These are phyloP conservation scores for Gypsophila paniculata DNA, from an alignment of 179 eudicot species.

Conservation along the genomic window DNA sequence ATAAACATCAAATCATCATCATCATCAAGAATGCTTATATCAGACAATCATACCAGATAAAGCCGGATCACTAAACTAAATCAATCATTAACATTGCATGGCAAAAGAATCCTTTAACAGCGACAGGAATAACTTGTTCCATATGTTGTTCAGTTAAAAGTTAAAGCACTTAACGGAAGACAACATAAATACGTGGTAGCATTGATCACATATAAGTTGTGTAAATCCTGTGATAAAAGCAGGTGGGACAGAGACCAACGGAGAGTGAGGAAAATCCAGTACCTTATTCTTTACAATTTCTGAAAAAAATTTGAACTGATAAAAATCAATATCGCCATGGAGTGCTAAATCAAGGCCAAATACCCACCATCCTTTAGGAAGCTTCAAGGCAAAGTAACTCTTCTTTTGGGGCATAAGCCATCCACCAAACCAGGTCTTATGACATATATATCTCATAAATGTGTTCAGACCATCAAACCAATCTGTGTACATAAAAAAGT, in stretches of 20 bases:
- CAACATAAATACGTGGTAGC: too few species aligned
- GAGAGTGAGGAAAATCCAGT: slow-evolving; percentile 8
- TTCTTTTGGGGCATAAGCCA: slow-evolving; percentile 99
- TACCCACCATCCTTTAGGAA: slow-evolving; percentile 97
- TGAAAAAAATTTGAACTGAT: slow-evolving; percentile 96
- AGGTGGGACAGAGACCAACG: neutral
- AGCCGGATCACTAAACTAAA: neutral
- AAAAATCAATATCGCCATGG: slow-evolving; percentile 91
- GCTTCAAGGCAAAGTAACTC: slow-evolving; percentile 92
- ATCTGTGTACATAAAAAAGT: slow-evolving; percentile 52
- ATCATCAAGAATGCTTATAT: too few species aligned
- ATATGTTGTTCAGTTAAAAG: neutral
- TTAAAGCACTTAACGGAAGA: neutral
- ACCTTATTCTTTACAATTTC: slow-evolving; percentile 83
- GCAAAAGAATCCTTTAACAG: neutral
- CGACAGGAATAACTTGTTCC: neutral
- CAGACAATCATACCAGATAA: slow-evolving; percentile 6
- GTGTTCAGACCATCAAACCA: slow-evolving; percentile 99
- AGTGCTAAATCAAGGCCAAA: slow-evolving; percentile 96
- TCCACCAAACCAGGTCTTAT: slow-evolving; percentile 99
- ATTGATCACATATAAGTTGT: too few species aligned
- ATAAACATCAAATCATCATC: neutral
- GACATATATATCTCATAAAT: slow-evolving; percentile 94
- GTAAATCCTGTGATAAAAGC: too few species aligned
- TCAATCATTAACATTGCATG: neutral